Conservation (phyloP, 345 rosid species). For the Aquilaria sinensis region DNA sequence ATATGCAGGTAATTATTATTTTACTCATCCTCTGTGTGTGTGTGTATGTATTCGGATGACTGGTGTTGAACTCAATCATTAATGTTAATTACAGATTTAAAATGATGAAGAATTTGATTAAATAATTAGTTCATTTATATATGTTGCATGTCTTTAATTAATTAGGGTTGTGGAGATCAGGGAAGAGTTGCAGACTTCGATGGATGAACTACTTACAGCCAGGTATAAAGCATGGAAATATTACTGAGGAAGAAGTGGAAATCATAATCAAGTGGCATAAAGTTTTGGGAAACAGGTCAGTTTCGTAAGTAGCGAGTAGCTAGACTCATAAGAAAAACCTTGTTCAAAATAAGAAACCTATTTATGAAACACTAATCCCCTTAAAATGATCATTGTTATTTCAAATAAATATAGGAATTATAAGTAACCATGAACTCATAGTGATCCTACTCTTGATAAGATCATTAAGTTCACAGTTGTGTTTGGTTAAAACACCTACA, state of each 20-base stretch:
- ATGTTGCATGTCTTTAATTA: slow-evolving; percentile 2
- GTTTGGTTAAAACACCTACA: too few relatives aligned
- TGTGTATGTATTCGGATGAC: too few relatives aligned
- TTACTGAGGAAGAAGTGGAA: slow-evolving; percentile 43
- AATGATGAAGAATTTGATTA: background rate
- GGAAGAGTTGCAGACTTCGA: slow-evolving; percentile 71
- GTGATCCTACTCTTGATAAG: too few relatives aligned
- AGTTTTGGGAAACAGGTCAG: slow-evolving; percentile 44
- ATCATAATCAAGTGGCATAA: slow-evolving; percentile 35
- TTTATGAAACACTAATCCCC: too few relatives aligned
- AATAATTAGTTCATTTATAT: background rate
- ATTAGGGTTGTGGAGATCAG: slow-evolving; percentile 45
- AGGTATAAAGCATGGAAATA: slow-evolving; percentile 47
- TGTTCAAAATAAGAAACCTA: too few relatives aligned
- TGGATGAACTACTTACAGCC: slow-evolving; percentile 65
- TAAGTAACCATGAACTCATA: too few relatives aligned
- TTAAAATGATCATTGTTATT: too few relatives aligned
- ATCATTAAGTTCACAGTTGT: too few relatives aligned
- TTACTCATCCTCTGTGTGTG: too few relatives aligned
- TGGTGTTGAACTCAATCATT: too few relatives aligned
- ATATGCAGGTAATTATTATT: slow-evolving; percentile 24
- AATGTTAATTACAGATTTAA: background rate
- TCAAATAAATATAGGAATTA: too few relatives aligned
- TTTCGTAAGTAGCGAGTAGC: background rate
- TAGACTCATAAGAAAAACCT: too few relatives aligned